Evolutionary conservation across 768 basidiomycete genomes (phyloP), one percentile per base, ranked within the genome.

Genomic region (Suillus plorans): DNA sequence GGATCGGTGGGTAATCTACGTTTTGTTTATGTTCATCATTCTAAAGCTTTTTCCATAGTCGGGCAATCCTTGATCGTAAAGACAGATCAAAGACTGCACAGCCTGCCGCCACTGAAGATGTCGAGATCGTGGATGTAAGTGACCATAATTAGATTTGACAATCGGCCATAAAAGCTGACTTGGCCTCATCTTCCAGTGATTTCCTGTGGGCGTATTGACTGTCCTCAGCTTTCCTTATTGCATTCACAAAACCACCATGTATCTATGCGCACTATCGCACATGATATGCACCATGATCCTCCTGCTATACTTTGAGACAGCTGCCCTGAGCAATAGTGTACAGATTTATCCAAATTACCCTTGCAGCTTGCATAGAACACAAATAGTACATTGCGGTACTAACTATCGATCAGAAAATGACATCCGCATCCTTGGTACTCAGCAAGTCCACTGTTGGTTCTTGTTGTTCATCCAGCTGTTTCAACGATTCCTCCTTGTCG

Each of bases 61-160:
- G 91, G 74, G 91, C 91, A 71, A 95, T 94, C 69, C 79, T 95
- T 71, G 92, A 94, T 71, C 86, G 93, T 77, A 95, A 94, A 78
- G 86, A 92, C 82, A 82, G 88, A 74, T 89, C 89, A 80, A 91
- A 90, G 79, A 74, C 78, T 61, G 72, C 76, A 70, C 77, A 78
- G 63, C 41, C 58, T 18, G 76, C 83, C 61, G 70, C 83, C 60
- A 69, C 73, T 56, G 84, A 82, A 64, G 91, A 91, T 75, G 87
- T 89, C 68, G 91, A 92, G 81, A 90, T 89, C 85, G 87, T 85
- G 67, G 91, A 93, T 64, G 92, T 93, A 76, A 69, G 91, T 86
- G 50, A 31, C 63, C 13, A 25, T 5, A 65, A 20, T 59, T 31
- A 53, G 16, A 47, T 52, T n/a, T 57, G 60, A 60, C 42, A 69